Base-by-base conservation (phyloP, 192 early-diverging fungal species). In the Coemansia sp. region DNA sequence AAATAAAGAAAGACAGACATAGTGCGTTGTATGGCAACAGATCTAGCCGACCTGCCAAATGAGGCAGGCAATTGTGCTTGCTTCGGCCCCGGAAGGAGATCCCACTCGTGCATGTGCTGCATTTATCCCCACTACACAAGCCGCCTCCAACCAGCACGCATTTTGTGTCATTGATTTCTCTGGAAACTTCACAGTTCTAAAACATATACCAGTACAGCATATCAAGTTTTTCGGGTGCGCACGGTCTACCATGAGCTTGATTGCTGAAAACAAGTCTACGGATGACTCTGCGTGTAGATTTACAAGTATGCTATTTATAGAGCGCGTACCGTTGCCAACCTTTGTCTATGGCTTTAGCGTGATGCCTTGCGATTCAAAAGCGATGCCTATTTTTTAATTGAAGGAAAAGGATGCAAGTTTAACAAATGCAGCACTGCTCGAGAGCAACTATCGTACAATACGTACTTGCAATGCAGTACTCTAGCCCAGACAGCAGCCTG, bases 1-100 rank as follows among this genome's bases (percentile, higher is more conserved):
- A 35, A 35, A 47, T 17, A 47, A 3, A 21, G 43, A 4, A 17
- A 17, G 16, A 19, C 19, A 17, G 48, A 5, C 48, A 49, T 49
- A 21, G 17, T 19, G 19, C 48, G 48, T 8, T 7, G n/a, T 21
- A n/a, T 8, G 48, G 48, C 29, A 55, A 55, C 53, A 37, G 55
- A 57, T 57, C 55, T 8, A 21, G 26, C n/a, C 35, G 55, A 31
- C 31, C 17, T 57, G 55, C 31, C 55, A 37, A 21, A 57, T 57
- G 4, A 31, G 29, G 55, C 12, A 57, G 35, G 55, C 17, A 37
- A 38, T 17, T 57, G 55, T 38, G 55, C 7, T 21, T 21, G 55
- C 29, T n/a, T 37, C 29, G 55, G 55, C 31, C 8, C 29, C 55
- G 17, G 19, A 57, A 37, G 55, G 17, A 31, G 55, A 57, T 57